phyloP scores from a whole-genome alignment of 73 alveolate species.

The Symbiodinium natans region DNA sequence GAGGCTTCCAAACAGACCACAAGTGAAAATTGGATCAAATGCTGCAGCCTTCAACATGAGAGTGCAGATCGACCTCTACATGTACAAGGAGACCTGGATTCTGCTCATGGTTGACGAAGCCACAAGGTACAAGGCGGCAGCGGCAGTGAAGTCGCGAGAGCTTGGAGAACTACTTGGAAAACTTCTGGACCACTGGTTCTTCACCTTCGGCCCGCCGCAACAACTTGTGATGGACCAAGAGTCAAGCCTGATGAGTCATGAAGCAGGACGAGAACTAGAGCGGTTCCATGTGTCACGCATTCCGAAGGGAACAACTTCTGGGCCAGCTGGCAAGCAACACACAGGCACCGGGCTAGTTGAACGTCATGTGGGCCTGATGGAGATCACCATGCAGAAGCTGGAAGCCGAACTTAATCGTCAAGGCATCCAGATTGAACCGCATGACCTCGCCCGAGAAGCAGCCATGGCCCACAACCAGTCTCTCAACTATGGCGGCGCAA shows the following conservation, averaged over 20 bases:
- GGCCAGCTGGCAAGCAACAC: background rate
- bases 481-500: background rate
- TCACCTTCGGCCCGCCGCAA: background rate
- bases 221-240: background rate
- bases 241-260: background rate
- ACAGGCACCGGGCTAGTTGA: constrained; percentile 7
- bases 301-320: background rate
- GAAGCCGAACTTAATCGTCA: background rate
- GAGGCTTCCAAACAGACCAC: background rate
- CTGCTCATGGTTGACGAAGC: constrained; percentile 10
- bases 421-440: background rate
- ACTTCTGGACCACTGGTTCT: background rate
- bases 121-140: constrained; percentile 13
- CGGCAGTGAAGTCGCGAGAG: background rate
- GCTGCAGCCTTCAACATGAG: constrained; percentile 5
- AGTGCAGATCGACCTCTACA: constrained; percentile 15
- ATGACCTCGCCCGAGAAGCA: background rate
- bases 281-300: background rate
- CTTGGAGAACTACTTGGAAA: background rate
- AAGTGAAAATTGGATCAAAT: background rate
- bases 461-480: background rate
- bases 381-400: background rate
- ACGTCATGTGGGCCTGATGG: background rate
- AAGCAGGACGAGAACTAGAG: background rate
- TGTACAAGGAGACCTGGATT: background rate